Conservation (phyloP, 2,329 filamentous ascomycete species). For the Fusarium buxicola region DNA sequence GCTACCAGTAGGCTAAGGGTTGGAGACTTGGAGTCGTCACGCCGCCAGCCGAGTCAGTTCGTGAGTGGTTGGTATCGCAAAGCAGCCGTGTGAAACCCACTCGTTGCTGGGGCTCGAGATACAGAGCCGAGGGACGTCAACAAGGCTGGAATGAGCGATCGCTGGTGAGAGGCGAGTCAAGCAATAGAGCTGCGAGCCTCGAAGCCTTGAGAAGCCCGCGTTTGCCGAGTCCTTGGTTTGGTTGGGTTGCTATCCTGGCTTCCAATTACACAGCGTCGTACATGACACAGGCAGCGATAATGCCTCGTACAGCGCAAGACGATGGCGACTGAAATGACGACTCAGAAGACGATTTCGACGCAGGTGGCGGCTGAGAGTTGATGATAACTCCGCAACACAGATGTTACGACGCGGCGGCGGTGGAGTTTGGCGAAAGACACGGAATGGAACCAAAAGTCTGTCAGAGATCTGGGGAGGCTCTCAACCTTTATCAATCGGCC, state of each 20-base stretch:
- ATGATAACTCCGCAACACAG: constrained; percentile 27
- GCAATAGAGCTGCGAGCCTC: constrained; percentile 27
- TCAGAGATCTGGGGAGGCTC: constrained; percentile 21
- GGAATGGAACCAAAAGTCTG: constrained; percentile 1
- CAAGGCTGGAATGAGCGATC: constrained; percentile 40
- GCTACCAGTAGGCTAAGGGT: constrained; percentile 23
- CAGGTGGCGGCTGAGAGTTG: constrained; percentile 14
- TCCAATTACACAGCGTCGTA: constrained; percentile 24
- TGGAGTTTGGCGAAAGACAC: constrained; percentile 14
- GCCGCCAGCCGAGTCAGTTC: constrained; percentile 27
- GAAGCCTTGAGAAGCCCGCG: constrained; percentile 9
- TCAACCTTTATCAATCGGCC: constrained; percentile 36
- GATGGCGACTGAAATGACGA: constrained; percentile 4
- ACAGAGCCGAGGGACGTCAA: constrained; percentile 23
- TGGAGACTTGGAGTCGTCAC: constrained; percentile 27
- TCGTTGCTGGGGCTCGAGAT: constrained; percentile 31
- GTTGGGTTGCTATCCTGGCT: constrained; percentile 17
- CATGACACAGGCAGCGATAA: constrained; percentile 23
- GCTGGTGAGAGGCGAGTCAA: constrained; percentile 27
- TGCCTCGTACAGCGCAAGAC: constrained; percentile 8
- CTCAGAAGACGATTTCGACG: not conserved
- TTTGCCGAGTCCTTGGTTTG: constrained; percentile 1
- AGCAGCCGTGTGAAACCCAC: constrained; percentile 31
- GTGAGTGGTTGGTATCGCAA: constrained; percentile 24
- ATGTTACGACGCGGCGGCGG: constrained; percentile 14